A percentile compares a stretch with the other conserved stretches of the same genome.
These are phyloP conservation scores for Solanum ahanhuiri DNA, from an alignment of 257 asterid species.

Conservation along the genomic window DNA sequence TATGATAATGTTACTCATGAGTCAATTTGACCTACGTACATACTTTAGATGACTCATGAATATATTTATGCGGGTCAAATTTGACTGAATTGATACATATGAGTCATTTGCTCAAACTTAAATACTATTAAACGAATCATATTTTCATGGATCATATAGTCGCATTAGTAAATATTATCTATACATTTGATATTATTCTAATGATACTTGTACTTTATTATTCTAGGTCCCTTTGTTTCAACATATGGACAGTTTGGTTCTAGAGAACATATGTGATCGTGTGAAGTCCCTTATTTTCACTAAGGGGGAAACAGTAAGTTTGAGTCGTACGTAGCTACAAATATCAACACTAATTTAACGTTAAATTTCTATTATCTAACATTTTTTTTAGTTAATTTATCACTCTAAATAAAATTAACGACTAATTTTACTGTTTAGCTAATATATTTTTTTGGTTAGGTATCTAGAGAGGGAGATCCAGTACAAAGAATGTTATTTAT, in stretches of 20 bases:
- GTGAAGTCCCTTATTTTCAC: conserved; percentile 89
- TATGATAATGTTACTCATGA: neutral
- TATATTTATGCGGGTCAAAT: no score
- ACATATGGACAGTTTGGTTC: conserved; percentile 87
- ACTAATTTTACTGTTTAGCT: neutral
- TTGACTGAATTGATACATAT: no score
- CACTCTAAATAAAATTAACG: neutral
- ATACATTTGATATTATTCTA: neutral
- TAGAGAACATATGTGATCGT: conserved; percentile 90
- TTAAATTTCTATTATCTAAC: neutral
- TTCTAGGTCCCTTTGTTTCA: conserved; percentile 87
- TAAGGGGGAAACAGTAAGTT: conserved; percentile 80
- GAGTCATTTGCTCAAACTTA: neutral
- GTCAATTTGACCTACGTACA: neutral
- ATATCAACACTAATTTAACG: neutral
- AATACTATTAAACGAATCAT: neutral
- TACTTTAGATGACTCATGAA: neutral
- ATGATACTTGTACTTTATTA: neutral
- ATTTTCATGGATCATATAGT: neutral
- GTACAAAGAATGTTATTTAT: conserved; percentile 22
- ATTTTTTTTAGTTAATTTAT: neutral
- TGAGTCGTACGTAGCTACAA: neutral
- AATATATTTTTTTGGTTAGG: neutral
- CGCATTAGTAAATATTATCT: neutral
- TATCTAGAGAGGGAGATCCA: conserved; percentile 26